Conservation (phyloP, 2,329 filamentous ascomycete genomes). For the Anisogramma anomala region DNA sequence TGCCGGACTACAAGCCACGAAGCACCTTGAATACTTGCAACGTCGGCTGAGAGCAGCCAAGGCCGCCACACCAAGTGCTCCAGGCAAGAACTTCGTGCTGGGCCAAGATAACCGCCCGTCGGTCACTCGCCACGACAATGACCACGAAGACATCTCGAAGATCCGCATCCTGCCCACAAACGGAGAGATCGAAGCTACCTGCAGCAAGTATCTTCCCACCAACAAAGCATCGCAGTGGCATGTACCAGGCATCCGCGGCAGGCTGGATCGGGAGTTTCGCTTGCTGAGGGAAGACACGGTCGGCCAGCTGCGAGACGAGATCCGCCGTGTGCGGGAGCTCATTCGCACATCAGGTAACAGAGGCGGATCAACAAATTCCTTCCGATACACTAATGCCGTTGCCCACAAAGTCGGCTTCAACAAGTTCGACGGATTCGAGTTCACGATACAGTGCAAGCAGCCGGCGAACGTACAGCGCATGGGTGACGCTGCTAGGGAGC, state of each 20-base stretch:
- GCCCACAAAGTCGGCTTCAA: slow-evolving; percentile 26
- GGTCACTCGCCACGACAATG: slow-evolving; percentile 33
- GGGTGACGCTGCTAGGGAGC: slow-evolving; percentile 23
- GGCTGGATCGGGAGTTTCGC: slow-evolving; percentile 44
- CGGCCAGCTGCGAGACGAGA: slow-evolving; percentile 38
- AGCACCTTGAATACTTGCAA: slow-evolving; percentile 10
- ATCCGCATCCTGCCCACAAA: slow-evolving; percentile 35
- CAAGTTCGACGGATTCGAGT: slow-evolving; percentile 29
- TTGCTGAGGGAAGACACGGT: slow-evolving; percentile 44
- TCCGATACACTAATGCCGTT: slow-evolving; percentile 26
- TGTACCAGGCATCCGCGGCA: slow-evolving; percentile 31
- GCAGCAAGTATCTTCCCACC: slow-evolving; percentile 29
- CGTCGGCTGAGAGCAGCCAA: slow-evolving; percentile 3
- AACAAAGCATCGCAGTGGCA: slow-evolving; percentile 30
- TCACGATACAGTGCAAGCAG: slow-evolving; percentile 35
- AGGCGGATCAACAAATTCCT: slow-evolving; percentile 19
- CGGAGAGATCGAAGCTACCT: slow-evolving; percentile 27
- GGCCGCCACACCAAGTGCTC: slow-evolving; percentile 4
- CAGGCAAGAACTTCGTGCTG: slow-evolving; percentile 10
- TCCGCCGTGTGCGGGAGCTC: slow-evolving; percentile 28
- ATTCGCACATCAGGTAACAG: slow-evolving; percentile 17
- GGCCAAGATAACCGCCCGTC: too few relatives aligned
- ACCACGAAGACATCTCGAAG: slow-evolving; percentile 28
- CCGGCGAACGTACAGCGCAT: slow-evolving; percentile 22
- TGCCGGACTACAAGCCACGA: slow-evolving; percentile 5